Evolutionary conservation across 345 rosid species (phyloP).

Genomic region (Populus tremula): DNA sequence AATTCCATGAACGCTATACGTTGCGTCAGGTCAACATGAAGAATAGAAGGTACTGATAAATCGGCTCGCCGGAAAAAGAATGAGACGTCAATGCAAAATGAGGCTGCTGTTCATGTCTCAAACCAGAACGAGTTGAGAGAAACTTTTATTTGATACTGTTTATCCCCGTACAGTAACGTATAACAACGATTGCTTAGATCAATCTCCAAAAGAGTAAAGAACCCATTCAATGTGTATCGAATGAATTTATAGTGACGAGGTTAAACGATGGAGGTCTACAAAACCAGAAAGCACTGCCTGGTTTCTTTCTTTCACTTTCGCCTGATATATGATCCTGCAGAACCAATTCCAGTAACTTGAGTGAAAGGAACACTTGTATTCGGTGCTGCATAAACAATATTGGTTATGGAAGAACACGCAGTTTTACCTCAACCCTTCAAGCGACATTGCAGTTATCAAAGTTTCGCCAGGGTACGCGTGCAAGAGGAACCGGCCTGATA

Average conservation of each 20-base stretch:
- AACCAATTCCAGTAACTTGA: constrained; percentile 4
- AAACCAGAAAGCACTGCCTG: constrained; percentile 63
- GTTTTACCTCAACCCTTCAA: constrained; percentile 62
- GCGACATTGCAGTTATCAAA: constrained; percentile 81
- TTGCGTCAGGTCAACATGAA: not conserved
- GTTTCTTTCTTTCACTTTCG: constrained; percentile 63
- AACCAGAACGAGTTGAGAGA: not conserved
- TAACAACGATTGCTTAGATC: not conserved
- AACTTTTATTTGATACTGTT: not conserved
- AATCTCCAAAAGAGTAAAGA: too few relatives aligned
- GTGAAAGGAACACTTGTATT: not conserved
- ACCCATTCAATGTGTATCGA: not conserved
- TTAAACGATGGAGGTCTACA: constrained; percentile 47
- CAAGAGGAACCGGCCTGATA: constrained; percentile 71
- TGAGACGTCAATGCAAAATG: not conserved
- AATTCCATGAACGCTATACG: too few relatives aligned
- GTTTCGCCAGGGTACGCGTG: constrained; percentile 87
- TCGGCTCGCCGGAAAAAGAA: not conserved
- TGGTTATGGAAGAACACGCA: not conserved
- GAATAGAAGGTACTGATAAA: not conserved
- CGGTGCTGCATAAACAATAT: not conserved
- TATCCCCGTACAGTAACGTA: not conserved
- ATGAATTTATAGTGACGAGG: constrained; percentile 43
- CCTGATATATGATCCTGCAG: constrained; percentile 67
- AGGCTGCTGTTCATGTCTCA: not conserved